phyloP scores from a whole-genome alignment of 1,284 basidiomycete genomes.

The Amylostereum areolatum region DNA sequence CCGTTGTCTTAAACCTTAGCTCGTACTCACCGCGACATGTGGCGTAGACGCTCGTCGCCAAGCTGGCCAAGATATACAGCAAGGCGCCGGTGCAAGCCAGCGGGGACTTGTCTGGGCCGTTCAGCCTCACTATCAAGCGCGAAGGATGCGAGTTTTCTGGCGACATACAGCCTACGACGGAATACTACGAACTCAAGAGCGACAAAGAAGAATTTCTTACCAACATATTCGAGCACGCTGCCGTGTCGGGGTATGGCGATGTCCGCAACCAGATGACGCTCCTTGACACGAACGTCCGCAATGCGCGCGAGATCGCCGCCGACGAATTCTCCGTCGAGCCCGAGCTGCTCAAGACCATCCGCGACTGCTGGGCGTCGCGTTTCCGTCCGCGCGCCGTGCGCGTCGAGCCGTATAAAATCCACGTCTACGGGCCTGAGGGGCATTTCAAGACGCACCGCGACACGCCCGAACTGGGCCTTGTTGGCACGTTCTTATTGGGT shows the following conservation, averaged over 20 bases:
- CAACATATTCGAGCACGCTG: conserved; percentile 12
- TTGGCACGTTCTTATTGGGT: conserved; percentile 21
- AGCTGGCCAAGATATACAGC: too few species aligned
- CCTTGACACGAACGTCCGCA: conserved; percentile 13
- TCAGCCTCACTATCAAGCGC: too few species aligned
- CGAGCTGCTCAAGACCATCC: conserved; percentile 10
- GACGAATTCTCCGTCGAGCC: conserved; percentile 15
- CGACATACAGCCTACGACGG: neutral
- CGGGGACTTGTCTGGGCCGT: too few species aligned
- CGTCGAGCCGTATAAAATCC: conserved; percentile 20
- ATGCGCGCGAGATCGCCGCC: conserved; percentile 16
- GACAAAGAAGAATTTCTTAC: neutral
- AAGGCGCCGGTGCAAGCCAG: too few species aligned
- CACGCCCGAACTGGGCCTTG: conserved; percentile 17
- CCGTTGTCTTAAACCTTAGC: too few species aligned
- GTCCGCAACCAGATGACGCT: conserved; percentile 15
- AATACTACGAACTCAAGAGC: neutral
- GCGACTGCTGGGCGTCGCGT: conserved; percentile 9
- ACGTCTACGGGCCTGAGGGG: conserved; percentile 18
- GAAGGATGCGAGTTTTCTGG: neutral
- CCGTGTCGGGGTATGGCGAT: conserved; percentile 19
- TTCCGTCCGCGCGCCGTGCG: conserved; percentile 14
- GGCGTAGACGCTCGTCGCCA: too few species aligned
- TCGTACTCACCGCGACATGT: too few species aligned
- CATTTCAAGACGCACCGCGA: conserved; percentile 20